Conservation (phyloP, 2,329 filamentous ascomycete species). For the Sclerotinia nivalis region DNA sequence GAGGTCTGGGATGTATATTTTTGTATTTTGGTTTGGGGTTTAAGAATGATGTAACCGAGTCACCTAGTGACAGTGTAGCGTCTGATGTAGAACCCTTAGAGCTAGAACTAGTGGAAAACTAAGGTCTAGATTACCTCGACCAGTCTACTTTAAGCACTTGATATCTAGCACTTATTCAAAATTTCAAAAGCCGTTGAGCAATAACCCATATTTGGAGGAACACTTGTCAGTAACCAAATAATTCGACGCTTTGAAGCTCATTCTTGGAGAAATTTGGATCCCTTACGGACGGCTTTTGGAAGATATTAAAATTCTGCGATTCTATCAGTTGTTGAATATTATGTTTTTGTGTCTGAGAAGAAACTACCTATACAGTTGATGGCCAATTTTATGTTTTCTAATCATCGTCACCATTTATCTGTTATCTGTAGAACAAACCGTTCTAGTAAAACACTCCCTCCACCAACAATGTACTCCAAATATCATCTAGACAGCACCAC, state of each 20-base stretch:
- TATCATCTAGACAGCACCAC: slow-evolving; percentile 27
- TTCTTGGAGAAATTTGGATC: not conserved
- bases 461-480: not conserved
- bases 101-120: too few species aligned
- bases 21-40: too few species aligned
- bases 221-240: not conserved
- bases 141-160: too few species aligned
- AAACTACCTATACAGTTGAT: not conserved
- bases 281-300: not conserved
- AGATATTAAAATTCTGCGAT: not conserved
- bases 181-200: not conserved
- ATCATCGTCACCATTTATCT: not conserved
- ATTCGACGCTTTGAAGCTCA: not conserved
- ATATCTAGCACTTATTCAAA: not conserved
- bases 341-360: not conserved
- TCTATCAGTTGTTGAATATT: not conserved
- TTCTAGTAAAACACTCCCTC: too few species aligned
- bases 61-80: too few species aligned
- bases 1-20: too few species aligned
- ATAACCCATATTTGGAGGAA: not conserved
- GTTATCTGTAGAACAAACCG: not conserved
- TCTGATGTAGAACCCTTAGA: too few species aligned
- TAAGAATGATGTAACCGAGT: too few species aligned
- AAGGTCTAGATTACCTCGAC: too few species aligned
- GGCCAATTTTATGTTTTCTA: not conserved